Conservation (phyloP, 2,329 filamentous ascomycete genomes). For the Bipolaris sorokiniana region DNA sequence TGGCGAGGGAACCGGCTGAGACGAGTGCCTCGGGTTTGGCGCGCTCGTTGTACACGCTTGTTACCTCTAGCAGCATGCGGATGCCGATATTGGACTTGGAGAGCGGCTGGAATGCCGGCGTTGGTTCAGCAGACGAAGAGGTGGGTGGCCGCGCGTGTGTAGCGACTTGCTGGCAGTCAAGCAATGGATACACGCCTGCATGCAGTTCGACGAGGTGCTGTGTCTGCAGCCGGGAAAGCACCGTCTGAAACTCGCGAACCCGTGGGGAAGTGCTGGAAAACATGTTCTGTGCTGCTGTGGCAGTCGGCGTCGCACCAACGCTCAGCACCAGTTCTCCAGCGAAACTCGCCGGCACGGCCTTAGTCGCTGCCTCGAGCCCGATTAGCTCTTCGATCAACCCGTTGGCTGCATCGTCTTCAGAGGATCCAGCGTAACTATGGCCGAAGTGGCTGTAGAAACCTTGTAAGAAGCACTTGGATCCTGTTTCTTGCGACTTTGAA, state of each 20-base stretch:
- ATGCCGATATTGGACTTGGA: slow-evolving; percentile 67
- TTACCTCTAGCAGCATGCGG: slow-evolving; percentile 73
- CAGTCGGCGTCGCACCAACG: slow-evolving; percentile 78
- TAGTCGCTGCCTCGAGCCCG: slow-evolving; percentile 57
- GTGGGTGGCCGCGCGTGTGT: slow-evolving; percentile 64
- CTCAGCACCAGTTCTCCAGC: slow-evolving; percentile 61
- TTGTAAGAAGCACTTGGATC: slow-evolving; percentile 50
- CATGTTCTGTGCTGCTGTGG: slow-evolving; percentile 67
- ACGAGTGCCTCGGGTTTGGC: slow-evolving; percentile 68
- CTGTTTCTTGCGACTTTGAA: slow-evolving; percentile 20
- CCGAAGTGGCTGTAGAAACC: slow-evolving; percentile 78
- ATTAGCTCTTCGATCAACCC: slow-evolving; percentile 66
- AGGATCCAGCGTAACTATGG: slow-evolving; percentile 67
- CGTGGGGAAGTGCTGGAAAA: slow-evolving; percentile 51
- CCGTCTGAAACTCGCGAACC: slow-evolving; percentile 48
- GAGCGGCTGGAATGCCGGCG: slow-evolving; percentile 43
- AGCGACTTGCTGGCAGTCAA: slow-evolving; percentile 80
- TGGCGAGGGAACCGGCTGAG: slow-evolving; percentile 70
- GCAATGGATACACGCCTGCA: slow-evolving; percentile 75
- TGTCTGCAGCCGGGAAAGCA: slow-evolving; percentile 49
- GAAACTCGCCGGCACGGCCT: slow-evolving; percentile 41
- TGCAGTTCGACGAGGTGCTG: slow-evolving; percentile 67
- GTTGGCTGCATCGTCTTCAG: slow-evolving; percentile 64
- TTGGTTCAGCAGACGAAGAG: slow-evolving; percentile 22
- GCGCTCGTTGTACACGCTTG: slow-evolving; percentile 64